A percentile compares a stretch with the other conserved stretches of the same genome.
These are phyloP conservation scores for Crithidia brevicula DNA, from an alignment of 208 protist genomes.

Conservation along the genomic window DNA sequence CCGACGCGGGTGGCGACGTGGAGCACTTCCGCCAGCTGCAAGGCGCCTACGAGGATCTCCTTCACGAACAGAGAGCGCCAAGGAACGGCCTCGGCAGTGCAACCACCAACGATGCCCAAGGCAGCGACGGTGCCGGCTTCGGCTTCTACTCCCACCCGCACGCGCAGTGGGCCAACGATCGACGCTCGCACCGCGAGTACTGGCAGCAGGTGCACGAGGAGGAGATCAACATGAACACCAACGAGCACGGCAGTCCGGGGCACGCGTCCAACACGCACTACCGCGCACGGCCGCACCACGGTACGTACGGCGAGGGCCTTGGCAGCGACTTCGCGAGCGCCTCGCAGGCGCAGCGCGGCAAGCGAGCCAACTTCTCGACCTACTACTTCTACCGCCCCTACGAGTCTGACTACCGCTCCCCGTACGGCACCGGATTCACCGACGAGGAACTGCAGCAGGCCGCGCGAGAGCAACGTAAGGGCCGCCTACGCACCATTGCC, in stretches of 20 bases:
- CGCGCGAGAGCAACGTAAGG: slow-evolving; percentile 19
- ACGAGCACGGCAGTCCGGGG: slow-evolving; percentile 11
- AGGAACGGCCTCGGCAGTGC: neutral
- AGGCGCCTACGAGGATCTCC: slow-evolving; percentile 59
- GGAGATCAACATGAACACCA: slow-evolving; percentile 28
- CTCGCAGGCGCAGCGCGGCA: slow-evolving; percentile 8
- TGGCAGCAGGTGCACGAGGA: slow-evolving; percentile 24
- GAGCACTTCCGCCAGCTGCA: slow-evolving; percentile 49
- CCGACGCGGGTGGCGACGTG: slow-evolving; percentile 49
- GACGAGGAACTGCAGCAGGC: slow-evolving; percentile 42
- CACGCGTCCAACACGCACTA: slow-evolving; percentile 30
- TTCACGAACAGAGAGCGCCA: slow-evolving; percentile 12
- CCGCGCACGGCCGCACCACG: slow-evolving; percentile 7
- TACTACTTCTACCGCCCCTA: slow-evolving; percentile 66
- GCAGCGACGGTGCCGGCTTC: neutral
- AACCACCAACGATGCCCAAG: neutral
- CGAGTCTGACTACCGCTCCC: slow-evolving; percentile 38
- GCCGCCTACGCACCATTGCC: slow-evolving; percentile 13
- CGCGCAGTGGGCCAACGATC: slow-evolving; percentile 20
- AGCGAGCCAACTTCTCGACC: slow-evolving; percentile 43
- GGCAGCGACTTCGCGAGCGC: slow-evolving; percentile 25
- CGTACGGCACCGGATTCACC: slow-evolving; percentile 54
- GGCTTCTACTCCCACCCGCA: slow-evolving; percentile 32
- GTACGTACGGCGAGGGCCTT: slow-evolving; percentile 30
- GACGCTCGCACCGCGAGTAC: slow-evolving; percentile 13